A percentile compares a stretch with the other conserved stretches of the same genome.
Evolutionary conservation across 2,329 filamentous ascomycete genomes (phyloP).

Genomic region (Emmonsiellopsis sp.): DNA sequence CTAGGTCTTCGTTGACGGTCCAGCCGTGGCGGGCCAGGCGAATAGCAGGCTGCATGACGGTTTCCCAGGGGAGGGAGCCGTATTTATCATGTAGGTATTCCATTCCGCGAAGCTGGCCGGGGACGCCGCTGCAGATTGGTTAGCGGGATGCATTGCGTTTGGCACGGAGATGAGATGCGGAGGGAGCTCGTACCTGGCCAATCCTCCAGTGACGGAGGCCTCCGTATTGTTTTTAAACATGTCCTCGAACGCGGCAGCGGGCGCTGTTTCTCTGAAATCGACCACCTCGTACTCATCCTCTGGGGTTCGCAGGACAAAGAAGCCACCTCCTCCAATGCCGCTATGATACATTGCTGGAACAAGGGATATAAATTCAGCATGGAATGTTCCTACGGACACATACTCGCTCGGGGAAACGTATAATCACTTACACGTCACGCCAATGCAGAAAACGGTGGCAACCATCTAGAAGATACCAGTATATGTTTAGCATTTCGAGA

Average conservation of each 20-base stretch:
- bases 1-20: constrained; percentile 60
- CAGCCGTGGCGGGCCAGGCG: constrained; percentile 67
- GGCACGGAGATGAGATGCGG: background rate
- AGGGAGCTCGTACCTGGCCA: constrained; percentile 45
- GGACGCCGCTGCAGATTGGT: constrained; percentile 38
- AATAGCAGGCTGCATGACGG: constrained; percentile 64
- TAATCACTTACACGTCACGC: constrained; percentile 48
- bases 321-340: constrained; percentile 84
- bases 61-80: constrained; percentile 57
- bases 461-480: constrained; percentile 41
- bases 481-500: background rate
- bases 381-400: background rate
- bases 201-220: constrained; percentile 60
- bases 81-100: constrained; percentile 62
- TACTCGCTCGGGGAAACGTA: background rate
- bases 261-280: constrained; percentile 84
- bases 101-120: constrained; percentile 60
- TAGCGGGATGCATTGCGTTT: background rate
- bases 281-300: constrained; percentile 75
- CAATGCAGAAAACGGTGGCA: constrained; percentile 64
- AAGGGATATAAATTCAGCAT: constrained; percentile 3
- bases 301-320: constrained; percentile 66
- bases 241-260: constrained; percentile 67
- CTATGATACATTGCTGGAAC: constrained; percentile 57
- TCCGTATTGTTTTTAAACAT: constrained; percentile 70